Percentiles rank a stretch among this genome's conserved stretches.
Conservation (phyloP, 116 monocot species). For the Phalaenopsis hybrid region DNA sequence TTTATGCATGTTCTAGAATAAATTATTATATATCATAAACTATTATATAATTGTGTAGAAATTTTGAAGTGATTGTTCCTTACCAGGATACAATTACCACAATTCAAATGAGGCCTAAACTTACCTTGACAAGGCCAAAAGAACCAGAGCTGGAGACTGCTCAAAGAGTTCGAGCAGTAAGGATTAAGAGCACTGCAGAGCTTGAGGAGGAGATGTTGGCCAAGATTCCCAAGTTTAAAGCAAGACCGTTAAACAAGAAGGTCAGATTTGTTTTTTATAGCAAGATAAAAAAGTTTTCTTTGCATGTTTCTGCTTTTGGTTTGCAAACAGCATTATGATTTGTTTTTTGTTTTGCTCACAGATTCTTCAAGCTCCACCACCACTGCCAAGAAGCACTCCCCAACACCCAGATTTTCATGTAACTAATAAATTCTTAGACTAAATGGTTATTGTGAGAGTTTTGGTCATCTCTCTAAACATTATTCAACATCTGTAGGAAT, state of each 20-base stretch:
- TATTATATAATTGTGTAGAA: neutral
- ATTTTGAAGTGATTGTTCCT: neutral
- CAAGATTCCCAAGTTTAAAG: constrained; percentile 92
- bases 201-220: constrained; percentile 87
- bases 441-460: neutral
- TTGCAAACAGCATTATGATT: neutral
- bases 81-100: constrained; percentile 40
- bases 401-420: constrained; percentile 72
- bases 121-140: constrained; percentile 83
- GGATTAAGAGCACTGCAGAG: constrained; percentile 78
- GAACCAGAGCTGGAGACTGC: constrained; percentile 70
- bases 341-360: constrained; percentile 15
- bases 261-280: constrained; percentile 21
- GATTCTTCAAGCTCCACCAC: constrained; percentile 68
- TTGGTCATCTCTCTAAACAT: neutral
- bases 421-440: neutral
- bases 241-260: constrained; percentile 82
- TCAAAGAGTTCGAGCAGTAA: constrained; percentile 66
- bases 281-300: neutral
- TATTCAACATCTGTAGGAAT: constrained; percentile 43
- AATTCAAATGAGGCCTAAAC: constrained; percentile 50
- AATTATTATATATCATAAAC: neutral
- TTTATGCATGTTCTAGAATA: neutral
- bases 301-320: neutral
- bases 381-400: constrained; percentile 48